Conservation (phyloP, 2,329 filamentous ascomycete species). For the Cordyceps fumosorosea region DNA sequence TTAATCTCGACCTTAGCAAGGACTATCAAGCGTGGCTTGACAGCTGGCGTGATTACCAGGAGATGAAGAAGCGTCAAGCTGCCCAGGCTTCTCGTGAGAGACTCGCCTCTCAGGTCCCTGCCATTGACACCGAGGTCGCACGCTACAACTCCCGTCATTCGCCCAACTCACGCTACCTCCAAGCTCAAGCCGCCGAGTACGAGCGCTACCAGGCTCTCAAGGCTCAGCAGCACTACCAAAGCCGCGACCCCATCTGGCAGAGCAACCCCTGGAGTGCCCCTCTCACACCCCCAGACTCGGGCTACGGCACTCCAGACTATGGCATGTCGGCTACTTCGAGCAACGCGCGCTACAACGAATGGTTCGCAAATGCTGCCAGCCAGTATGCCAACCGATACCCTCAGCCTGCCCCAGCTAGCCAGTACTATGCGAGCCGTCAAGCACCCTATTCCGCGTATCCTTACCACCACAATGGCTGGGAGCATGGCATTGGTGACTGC, state of each 20-base stretch:
- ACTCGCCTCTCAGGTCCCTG: slow-evolving; percentile 40
- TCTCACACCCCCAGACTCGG: slow-evolving; percentile 54
- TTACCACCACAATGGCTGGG: slow-evolving; percentile 39
- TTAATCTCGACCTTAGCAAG: slow-evolving; percentile 71
- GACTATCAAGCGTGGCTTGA: slow-evolving; percentile 59
- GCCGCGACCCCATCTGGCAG: slow-evolving; percentile 39
- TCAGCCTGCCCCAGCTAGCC: slow-evolving; percentile 33
- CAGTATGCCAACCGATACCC: slow-evolving; percentile 41
- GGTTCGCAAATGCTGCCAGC: slow-evolving; percentile 41
- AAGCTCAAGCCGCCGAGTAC: slow-evolving; percentile 50
- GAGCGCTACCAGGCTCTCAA: slow-evolving; percentile 43
- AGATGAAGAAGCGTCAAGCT: slow-evolving; percentile 47
- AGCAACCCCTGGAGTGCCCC: slow-evolving; percentile 42
- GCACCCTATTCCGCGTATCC: slow-evolving; percentile 41
- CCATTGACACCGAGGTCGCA: slow-evolving; percentile 37
- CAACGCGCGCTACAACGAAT: slow-evolving; percentile 52
- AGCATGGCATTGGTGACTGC: slow-evolving; percentile 44
- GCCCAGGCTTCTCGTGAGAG: slow-evolving; percentile 44
- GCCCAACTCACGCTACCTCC: slow-evolving; percentile 40
- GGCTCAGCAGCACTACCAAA: slow-evolving; percentile 35
- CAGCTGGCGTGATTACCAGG: slow-evolving; percentile 53
- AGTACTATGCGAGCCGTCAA: slow-evolving; percentile 36
- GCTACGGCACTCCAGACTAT: slow-evolving; percentile 56
- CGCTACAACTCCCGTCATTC: slow-evolving; percentile 33
- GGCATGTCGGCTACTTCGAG: slow-evolving; percentile 47